A percentile compares a stretch with the other conserved stretches of the same genome.
These are phyloP conservation scores for Penicillium capsulatum DNA, from an alignment of 2,329 filamentous ascomycete genomes.

Conservation along the genomic window DNA sequence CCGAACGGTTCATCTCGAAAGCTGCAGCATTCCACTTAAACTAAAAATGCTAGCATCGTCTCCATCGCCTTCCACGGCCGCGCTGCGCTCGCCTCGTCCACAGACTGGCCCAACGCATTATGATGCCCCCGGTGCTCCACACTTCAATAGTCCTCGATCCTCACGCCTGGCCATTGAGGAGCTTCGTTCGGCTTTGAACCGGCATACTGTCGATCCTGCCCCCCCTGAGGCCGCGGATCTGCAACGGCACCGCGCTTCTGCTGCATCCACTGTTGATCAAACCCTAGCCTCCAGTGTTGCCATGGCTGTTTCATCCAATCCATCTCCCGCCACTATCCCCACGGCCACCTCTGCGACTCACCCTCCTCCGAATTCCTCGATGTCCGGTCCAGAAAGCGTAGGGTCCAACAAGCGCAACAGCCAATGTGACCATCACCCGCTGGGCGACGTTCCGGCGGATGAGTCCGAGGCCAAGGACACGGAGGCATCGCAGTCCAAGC, in stretches of 20 bases:
- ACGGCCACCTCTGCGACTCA: conserved; percentile 15
- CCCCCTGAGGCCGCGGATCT: conserved; percentile 34
- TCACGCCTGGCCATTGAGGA: conserved; percentile 40
- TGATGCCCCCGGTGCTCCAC: conserved; percentile 31
- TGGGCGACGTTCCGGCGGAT: conserved; percentile 21
- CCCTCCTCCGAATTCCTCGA: conserved; percentile 23
- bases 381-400: conserved; percentile 28
- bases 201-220: conserved; percentile 36
- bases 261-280: conserved; percentile 13
- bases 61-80: conserved; percentile 38
- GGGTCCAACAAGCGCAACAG: conserved; percentile 37
- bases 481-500: conserved; percentile 43
- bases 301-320: conserved; percentile 19
- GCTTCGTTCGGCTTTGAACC: conserved; percentile 38
- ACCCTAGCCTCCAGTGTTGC: conserved; percentile 10
- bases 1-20: conserved; percentile 17
- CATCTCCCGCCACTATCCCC: conserved; percentile 14
- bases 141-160: conserved; percentile 32
- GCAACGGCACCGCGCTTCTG: conserved; percentile 34
- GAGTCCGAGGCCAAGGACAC: conserved; percentile 20
- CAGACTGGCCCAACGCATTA: conserved; percentile 23
- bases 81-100: conserved; percentile 30
- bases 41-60: conserved; percentile 40
- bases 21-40: conserved; percentile 17
- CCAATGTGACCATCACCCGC: conserved; percentile 23